phyloP scores from a whole-genome alignment of 2,329 filamentous ascomycete genomes.

The Cladosporium colombiae region DNA sequence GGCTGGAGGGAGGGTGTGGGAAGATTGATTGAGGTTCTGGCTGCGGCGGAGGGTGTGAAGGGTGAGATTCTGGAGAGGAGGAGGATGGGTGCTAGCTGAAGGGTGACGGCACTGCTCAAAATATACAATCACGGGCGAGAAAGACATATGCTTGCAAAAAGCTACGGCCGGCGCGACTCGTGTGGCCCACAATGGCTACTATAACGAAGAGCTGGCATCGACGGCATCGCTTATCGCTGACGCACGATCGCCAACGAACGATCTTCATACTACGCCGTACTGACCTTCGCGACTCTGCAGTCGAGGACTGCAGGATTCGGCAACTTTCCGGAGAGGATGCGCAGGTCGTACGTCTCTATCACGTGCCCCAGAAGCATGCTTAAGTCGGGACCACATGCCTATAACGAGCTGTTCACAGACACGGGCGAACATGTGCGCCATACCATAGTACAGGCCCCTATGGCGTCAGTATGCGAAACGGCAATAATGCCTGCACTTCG shows the following conservation, averaged over 20 bases:
- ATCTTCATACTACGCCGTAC: background rate
- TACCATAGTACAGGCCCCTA: background rate
- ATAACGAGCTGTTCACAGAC: background rate
- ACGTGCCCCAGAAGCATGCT: background rate
- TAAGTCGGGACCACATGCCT: background rate
- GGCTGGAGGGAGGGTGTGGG: slow-evolving; percentile 79
- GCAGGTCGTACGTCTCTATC: background rate
- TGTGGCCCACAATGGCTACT: background rate
- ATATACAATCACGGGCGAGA: background rate
- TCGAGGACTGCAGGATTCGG: background rate
- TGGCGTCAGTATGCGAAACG: background rate
- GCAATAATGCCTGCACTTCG: background rate
- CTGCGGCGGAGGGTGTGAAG: slow-evolving; percentile 74
- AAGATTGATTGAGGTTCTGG: slow-evolving; percentile 79
- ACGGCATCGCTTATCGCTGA: background rate
- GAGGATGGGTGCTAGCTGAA: slow-evolving; percentile 42
- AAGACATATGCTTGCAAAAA: background rate
- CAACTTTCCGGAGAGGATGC: background rate
- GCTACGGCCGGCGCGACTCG: background rate
- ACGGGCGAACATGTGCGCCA: background rate
- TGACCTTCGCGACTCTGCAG: background rate
- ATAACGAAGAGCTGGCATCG: background rate
- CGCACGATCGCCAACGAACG: background rate
- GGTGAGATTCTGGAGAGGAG: slow-evolving; percentile 66
- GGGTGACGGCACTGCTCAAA: background rate